Conservation (phyloP, 2,329 filamentous ascomycete genomes). For the Hypoxylon sp. region DNA sequence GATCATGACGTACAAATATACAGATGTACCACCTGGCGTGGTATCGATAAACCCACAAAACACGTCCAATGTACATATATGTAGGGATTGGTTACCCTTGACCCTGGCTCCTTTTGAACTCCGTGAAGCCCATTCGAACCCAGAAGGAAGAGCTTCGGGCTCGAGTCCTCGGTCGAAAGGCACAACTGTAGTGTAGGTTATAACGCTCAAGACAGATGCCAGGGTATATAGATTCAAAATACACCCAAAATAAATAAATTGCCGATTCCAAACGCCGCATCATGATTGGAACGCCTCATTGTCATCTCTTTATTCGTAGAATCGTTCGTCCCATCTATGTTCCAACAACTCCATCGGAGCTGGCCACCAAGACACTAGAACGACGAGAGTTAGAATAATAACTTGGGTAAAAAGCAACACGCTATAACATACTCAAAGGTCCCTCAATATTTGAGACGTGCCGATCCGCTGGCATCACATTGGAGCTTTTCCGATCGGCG, state of each 20-base stretch:
- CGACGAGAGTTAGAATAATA: not conserved
- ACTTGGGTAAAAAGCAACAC: not conserved
- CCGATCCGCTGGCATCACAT: slow-evolving; percentile 14
- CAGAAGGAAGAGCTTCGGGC: slow-evolving; percentile 1
- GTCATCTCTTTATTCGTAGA: slow-evolving; percentile 49
- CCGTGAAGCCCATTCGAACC: slow-evolving; percentile 21
- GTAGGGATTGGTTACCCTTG: not conserved
- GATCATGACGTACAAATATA: slow-evolving; percentile 7
- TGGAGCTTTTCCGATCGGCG: slow-evolving; percentile 21
- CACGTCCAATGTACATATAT: slow-evolving; percentile 6
- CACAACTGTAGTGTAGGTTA: not conserved
- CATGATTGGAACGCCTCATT: slow-evolving; percentile 4
- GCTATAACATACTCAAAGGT: slow-evolving; percentile 25
- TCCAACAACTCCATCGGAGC: slow-evolving; percentile 37
- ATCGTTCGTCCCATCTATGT: slow-evolving; percentile 52
- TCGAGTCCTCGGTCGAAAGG: slow-evolving; percentile 9
- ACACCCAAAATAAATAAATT: not conserved
- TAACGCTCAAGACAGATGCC: slow-evolving; percentile 21
- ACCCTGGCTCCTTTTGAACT: slow-evolving; percentile 30
- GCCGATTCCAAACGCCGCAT: slow-evolving; percentile 27
- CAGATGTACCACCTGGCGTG: not conserved
- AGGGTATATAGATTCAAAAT: slow-evolving; percentile 35
- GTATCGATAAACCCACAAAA: not conserved
- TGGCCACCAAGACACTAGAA: slow-evolving; percentile 50
- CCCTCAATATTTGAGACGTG: slow-evolving; percentile 47